Percentiles rank a stretch among this genome's conserved stretches.
Evolutionary conservation across 2,329 filamentous ascomycete species (phyloP).

Genomic region (Falciphora oryzae): DNA sequence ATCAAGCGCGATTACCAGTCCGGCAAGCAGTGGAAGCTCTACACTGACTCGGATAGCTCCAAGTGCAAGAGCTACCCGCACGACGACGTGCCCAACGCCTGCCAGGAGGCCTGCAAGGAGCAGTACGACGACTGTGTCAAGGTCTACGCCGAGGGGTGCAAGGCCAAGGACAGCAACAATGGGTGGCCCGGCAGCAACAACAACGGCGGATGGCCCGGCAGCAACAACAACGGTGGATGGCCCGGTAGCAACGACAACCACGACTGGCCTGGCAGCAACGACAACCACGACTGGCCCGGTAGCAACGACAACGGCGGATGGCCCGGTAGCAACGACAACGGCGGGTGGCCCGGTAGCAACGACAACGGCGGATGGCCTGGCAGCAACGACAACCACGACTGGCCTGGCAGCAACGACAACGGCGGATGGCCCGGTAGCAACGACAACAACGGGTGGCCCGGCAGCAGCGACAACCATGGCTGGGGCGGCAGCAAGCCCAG

Average conservation of each 20-base stretch:
- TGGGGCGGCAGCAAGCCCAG: not conserved
- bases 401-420: constrained; percentile 8
- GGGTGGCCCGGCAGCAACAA: constrained; percentile 2
- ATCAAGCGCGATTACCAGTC: constrained; percentile 32
- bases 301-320: constrained; percentile 9
- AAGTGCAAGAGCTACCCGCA: constrained; percentile 40
- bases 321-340: constrained; percentile 10
- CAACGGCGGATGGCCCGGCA: too few relatives aligned
- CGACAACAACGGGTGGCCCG: constrained; percentile 8
- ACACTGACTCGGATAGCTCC: constrained; percentile 36
- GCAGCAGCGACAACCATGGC: constrained; percentile 9
- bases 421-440: constrained; percentile 3
- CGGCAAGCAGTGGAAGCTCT: constrained; percentile 45
- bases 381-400: constrained; percentile 8
- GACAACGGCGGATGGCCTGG: constrained; percentile 9
- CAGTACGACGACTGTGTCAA: constrained; percentile 44
- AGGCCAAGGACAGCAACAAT: constrained; percentile 16
- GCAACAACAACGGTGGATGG: constrained; percentile 8
- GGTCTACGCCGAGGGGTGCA: constrained; percentile 46
- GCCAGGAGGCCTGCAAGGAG: constrained; percentile 45
- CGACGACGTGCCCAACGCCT: constrained; percentile 32
- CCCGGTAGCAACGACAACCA: constrained; percentile 3
- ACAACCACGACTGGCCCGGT: constrained; percentile 8
- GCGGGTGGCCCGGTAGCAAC: constrained; percentile 3
- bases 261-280: constrained; percentile 13